These are phyloP conservation scores for Phytophthora fragariaefolia DNA, from an alignment of 352 stramenopile genomes.

Conservation along the genomic window DNA sequence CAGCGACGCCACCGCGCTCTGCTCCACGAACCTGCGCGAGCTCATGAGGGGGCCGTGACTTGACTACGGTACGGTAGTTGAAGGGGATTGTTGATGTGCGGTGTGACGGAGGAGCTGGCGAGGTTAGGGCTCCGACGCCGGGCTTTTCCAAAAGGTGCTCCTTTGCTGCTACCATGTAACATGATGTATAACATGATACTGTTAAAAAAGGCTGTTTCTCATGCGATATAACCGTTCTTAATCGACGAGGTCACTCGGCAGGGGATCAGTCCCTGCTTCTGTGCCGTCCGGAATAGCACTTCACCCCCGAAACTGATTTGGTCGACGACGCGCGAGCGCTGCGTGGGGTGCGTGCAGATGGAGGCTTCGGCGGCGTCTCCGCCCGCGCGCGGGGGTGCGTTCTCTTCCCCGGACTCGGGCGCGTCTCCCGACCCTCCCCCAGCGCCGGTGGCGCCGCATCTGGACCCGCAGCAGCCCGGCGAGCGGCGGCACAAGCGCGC, in stretches of 20 bases:
- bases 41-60: no score
- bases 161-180: no score
- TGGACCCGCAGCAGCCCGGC: constrained; percentile 33
- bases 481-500: constrained; percentile 26
- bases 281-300: constrained; percentile 20
- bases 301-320: constrained; percentile 33
- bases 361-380: constrained; percentile 28
- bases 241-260: constrained; percentile 4
- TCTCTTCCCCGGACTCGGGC: constrained; percentile 17
- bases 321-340: background rate
- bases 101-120: background rate
- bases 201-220: no score
- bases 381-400: background rate
- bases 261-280: constrained; percentile 5
- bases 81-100: background rate
- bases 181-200: no score
- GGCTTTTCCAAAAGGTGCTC: no score
- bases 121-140: constrained; percentile 8
- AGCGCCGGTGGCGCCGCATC: constrained; percentile 19
- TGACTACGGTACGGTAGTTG: no score
- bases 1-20: constrained; percentile 49
- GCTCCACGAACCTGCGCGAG: constrained; percentile 44
- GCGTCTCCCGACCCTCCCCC: constrained; percentile 12
- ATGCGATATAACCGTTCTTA: no score
- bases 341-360: constrained; percentile 21